phyloP scores from a whole-genome alignment of 495 filamentous ascomycete species.

The Penicillium paxilli region DNA sequence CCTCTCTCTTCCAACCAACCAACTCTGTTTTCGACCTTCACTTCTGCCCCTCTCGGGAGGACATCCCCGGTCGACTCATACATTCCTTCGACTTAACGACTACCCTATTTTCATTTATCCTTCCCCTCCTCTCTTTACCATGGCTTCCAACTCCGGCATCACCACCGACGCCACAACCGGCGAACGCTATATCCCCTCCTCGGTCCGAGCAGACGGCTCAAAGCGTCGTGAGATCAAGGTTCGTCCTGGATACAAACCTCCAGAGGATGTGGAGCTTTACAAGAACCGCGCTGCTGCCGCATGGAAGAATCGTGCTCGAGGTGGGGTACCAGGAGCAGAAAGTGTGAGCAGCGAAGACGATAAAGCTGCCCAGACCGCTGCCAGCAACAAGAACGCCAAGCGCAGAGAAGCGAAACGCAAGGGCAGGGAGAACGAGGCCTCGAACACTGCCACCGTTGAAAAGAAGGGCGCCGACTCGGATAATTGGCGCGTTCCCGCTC shows the following conservation, averaged over 20 bases:
- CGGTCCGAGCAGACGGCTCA: constrained; percentile 81
- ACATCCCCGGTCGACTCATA: too few relatives aligned
- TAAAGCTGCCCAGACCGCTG: constrained; percentile 35
- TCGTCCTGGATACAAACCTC: constrained; percentile 87
- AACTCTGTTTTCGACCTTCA: too few relatives aligned
- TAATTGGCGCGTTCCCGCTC: constrained; percentile 29
- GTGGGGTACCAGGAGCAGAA: constrained; percentile 80
- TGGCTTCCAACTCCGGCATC: constrained; percentile 65
- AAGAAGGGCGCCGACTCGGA: constrained; percentile 36
- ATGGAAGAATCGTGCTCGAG: constrained; percentile 78
- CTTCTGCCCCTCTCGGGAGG: too few relatives aligned
- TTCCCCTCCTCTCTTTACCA: constrained; percentile 1
- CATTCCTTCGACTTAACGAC: too few relatives aligned
- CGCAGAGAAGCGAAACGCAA: constrained; percentile 85
- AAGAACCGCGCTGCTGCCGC: constrained; percentile 86
- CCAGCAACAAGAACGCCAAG: constrained; percentile 91
- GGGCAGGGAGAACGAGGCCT: constrained; percentile 62
- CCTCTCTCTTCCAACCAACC: background rate
- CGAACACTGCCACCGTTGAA: constrained; percentile 30
- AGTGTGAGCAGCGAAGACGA: constrained; percentile 53
- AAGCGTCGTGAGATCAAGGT: constrained; percentile 90
- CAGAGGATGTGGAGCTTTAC: constrained; percentile 96
- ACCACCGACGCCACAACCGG: constrained; percentile 68
- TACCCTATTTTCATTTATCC: too few relatives aligned
- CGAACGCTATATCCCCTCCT: constrained; percentile 85